Evolutionary conservation across 345 rosid species (phyloP), one percentile per base, ranked within the genome.

Genomic region (Pelargonium nanum): DNA sequence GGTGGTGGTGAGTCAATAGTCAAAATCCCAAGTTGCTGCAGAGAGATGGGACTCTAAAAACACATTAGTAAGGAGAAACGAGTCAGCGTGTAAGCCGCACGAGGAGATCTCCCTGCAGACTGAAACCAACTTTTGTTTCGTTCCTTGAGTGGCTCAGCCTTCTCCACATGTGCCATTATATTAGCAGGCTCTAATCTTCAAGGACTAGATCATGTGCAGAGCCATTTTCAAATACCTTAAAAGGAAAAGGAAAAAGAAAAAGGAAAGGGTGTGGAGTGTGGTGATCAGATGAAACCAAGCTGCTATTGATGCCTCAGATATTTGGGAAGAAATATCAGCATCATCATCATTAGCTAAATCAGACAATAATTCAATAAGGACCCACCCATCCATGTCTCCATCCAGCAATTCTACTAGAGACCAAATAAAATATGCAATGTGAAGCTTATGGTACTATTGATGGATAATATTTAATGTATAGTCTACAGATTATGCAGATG

Each of bases 31-130:
- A 58, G 61, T 53, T 52, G 55, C 22, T 5, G 45, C 17, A 6
- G 40, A 16, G 32, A 50, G 57, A 44, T 55, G 26, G n/a, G 25
- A 57, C 50, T 55, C 52, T 6, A 26, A 30, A 25, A 44, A 26
- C 24, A 2, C 55, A 24, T 52, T 13, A 32, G 10, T 26, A 57
- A 59, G 60, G 58, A 62, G 65, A 60, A 44, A 53, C 26, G 65
- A 60, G 77, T 76, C 79, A 70, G 84, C 74, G 79, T 71, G 78
- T 61, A 81, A 77, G 76, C 81, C 85, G 81, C 88, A 82, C 91
- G 86, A 81, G 84, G 86, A 84, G 83, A 72, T 76, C 83, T 32
- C 59, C 30, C 58, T 24, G 19, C n/a, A 20, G 20, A 40, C 60
- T 40, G 61, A 58, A 32, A 53, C 59, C 34, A 55, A 56, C 74